These are phyloP conservation scores for Psilocybe tampanensis DNA, from an alignment of 768 basidiomycete genomes.

Conservation along the genomic window DNA sequence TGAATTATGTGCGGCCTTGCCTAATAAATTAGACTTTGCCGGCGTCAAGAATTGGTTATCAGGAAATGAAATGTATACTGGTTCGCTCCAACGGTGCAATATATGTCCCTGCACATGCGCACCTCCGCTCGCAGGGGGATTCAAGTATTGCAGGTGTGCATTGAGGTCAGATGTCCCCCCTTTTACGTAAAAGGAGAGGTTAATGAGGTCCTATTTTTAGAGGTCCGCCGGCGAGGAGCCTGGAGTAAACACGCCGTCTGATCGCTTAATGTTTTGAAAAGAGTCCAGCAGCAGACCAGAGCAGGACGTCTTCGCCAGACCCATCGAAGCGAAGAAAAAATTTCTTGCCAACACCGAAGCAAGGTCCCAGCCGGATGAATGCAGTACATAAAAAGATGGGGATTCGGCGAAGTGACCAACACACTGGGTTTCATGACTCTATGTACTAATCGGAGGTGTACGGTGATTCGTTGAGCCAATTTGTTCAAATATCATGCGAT, in stretches of 20 bases:
- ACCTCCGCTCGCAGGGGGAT: no score
- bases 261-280: neutral
- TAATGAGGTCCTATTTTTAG: neutral
- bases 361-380: no score
- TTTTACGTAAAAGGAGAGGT: neutral
- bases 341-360: neutral
- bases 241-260: neutral
- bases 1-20: no score
- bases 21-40: no score
- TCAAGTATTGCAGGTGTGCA: no score
- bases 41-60: no score
- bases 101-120: no score
- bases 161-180: neutral
- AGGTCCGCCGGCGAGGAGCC: neutral
- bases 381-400: neutral
- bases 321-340: neutral
- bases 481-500: neutral
- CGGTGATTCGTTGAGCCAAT: neutral
- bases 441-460: neutral
- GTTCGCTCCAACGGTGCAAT: no score
- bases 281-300: neutral
- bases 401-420: neutral
- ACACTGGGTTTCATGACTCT: neutral
- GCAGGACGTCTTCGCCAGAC: neutral
- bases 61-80: no score